These are phyloP conservation scores for Paracoccidioides brasiliensis DNA, from an alignment of 2,329 filamentous ascomycete genomes.

Conservation along the genomic window DNA sequence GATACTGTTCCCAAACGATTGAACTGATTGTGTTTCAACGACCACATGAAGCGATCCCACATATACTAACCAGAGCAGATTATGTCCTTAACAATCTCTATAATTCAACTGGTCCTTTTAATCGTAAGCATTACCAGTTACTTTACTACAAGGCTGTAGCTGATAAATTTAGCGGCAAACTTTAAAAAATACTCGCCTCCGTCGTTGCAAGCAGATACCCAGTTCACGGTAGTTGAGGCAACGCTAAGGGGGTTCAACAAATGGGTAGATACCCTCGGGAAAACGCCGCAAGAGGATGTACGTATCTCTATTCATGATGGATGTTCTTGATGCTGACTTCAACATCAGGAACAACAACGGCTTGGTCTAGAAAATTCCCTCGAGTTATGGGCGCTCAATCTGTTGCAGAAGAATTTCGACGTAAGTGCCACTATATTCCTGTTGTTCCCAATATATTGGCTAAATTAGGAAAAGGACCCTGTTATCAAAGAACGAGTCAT, in stretches of 20 bases:
- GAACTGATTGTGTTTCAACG: constrained; percentile 74
- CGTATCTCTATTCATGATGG: constrained; percentile 6
- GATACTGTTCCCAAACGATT: constrained; percentile 78
- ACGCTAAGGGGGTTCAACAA: constrained; percentile 79
- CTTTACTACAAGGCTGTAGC: constrained; percentile 2
- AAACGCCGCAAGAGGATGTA: constrained; percentile 39
- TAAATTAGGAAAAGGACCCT: constrained; percentile 46
- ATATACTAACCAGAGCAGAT: constrained; percentile 73
- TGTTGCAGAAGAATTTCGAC: constrained; percentile 30
- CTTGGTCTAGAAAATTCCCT: constrained; percentile 26
- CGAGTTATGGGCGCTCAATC: constrained; percentile 29
- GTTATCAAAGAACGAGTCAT: constrained; percentile 69
- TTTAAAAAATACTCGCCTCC: constrained; percentile 30
- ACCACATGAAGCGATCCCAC: constrained; percentile 69
- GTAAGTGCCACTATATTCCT: constrained; percentile 13
- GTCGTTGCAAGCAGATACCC: constrained; percentile 64
- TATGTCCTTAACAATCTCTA: constrained; percentile 63
- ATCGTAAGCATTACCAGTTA: constrained; percentile 36
- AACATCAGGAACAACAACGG: constrained; percentile 24
- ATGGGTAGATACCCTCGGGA: constrained; percentile 50
- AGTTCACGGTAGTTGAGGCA: constrained; percentile 80
- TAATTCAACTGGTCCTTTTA: constrained; percentile 53
- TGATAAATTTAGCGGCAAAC: constrained; percentile 18
- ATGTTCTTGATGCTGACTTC: not conserved
- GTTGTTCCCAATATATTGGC: not conserved